Percentiles rank a stretch among this genome's conserved stretches.
phyloP scores from a whole-genome alignment of 108 stramenopile species.

The Nitzschia inconspicua region DNA sequence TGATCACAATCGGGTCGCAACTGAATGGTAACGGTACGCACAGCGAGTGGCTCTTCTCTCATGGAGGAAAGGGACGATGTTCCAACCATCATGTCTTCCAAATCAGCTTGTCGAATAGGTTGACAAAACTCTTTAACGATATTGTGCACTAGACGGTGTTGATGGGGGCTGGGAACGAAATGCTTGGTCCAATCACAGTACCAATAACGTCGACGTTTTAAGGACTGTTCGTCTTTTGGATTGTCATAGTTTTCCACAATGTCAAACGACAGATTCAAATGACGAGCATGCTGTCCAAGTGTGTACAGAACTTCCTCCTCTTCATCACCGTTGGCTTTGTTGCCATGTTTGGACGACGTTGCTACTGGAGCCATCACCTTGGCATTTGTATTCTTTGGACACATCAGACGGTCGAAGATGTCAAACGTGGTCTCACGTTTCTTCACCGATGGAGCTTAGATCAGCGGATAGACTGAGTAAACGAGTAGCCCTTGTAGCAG shows the following conservation, averaged over 20 bases:
- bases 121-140: slow-evolving; percentile 32
- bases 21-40: slow-evolving; percentile 21
- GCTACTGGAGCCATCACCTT: too few species aligned
- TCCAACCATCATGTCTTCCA: slow-evolving; percentile 17
- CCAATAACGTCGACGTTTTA: too few species aligned
- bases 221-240: too few species aligned
- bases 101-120: slow-evolving; percentile 11
- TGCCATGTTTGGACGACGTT: too few species aligned
- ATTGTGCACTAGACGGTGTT: slow-evolving; percentile 4
- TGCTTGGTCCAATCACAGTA: slow-evolving; percentile 27
- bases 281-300: slow-evolving; percentile 3
- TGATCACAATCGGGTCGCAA: slow-evolving; percentile 29
- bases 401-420: too few species aligned
- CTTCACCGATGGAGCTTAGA: too few species aligned
- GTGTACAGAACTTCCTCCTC: background rate
- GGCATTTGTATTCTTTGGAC: too few species aligned
- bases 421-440: too few species aligned
- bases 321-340: too few species aligned
- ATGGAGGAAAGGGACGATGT: slow-evolving; percentile 1
- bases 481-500: background rate
- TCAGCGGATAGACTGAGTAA: background rate
- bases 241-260: slow-evolving; percentile 1
- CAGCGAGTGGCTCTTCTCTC: slow-evolving; percentile 19
- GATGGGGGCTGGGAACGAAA: slow-evolving; percentile 7
- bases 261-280: slow-evolving; percentile 6